These are phyloP conservation scores for Eucalyptus grandis DNA, from an alignment of 345 rosid species.

Conservation along the genomic window DNA sequence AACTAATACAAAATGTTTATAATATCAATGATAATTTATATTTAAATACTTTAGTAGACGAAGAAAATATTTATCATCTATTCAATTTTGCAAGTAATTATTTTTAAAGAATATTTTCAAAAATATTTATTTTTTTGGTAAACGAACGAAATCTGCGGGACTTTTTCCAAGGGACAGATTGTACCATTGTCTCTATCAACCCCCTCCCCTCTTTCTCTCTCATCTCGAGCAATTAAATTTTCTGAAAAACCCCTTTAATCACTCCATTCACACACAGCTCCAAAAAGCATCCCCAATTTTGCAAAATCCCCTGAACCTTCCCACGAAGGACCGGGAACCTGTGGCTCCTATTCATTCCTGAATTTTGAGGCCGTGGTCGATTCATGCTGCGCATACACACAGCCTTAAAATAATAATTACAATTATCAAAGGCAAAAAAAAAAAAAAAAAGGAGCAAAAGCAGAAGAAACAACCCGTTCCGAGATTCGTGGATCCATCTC, in stretches of 20 bases:
- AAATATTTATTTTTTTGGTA: too few species aligned
- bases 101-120: too few species aligned
- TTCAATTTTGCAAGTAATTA: too few species aligned
- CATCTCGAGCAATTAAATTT: rapidly evolving
- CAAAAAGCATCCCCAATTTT: not conserved
- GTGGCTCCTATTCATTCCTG: not conserved
- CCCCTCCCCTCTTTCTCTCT: not conserved
- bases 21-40: rapidly evolving
- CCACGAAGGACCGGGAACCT: not conserved
- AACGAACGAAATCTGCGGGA: too few species aligned
- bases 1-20: rapidly evolving
- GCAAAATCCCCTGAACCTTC: not conserved
- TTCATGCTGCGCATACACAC: not conserved
- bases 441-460: not conserved
- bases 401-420: not conserved
- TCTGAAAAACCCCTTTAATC: not conserved
- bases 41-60: rapidly evolving
- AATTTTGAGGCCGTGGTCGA: not conserved
- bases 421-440: not conserved
- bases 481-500: not conserved
- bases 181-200: rapidly evolving
- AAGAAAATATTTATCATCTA: too few species aligned
- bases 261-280: not conserved
- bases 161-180: not conserved
- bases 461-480: not conserved